These are phyloP conservation scores for Papiliotrema fonsecae DNA, from an alignment of 1,284 basidiomycete genomes.

Conservation along the genomic window DNA sequence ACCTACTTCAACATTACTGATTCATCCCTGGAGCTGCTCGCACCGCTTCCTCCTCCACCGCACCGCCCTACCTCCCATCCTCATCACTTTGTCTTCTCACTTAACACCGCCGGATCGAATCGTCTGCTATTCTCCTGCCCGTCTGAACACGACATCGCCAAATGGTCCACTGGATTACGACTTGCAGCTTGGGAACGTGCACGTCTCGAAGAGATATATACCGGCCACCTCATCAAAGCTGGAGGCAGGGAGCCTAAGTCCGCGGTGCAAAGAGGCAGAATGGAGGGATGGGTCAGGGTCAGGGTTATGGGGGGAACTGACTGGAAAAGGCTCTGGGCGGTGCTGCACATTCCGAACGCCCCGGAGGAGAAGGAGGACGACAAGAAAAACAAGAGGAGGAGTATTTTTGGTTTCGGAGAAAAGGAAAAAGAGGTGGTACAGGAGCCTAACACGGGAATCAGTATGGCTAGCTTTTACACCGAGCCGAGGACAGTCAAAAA, in stretches of 20 bases:
- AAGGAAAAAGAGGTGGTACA: constrained; percentile 51
- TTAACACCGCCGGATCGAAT: constrained; percentile 93
- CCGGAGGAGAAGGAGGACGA: constrained; percentile 29
- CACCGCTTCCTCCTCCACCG: constrained; percentile 52
- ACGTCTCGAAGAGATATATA: constrained; percentile 94
- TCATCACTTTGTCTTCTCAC: constrained; percentile 71
- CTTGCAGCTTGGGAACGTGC: constrained; percentile 93
- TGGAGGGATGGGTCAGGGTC: constrained; percentile 91
- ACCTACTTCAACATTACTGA: constrained; percentile 46
- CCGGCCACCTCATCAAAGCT: constrained; percentile 82
- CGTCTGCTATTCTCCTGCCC: constrained; percentile 84
- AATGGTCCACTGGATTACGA: constrained; percentile 89
- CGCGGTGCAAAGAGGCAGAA: constrained; percentile 61
- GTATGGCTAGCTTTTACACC: constrained; percentile 46
- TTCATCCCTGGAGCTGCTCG: constrained; percentile 53
- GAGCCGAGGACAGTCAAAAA: constrained; percentile 40
- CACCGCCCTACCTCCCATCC: constrained; percentile 50
- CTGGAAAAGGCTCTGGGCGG: constrained; percentile 87
- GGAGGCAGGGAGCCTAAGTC: constrained; percentile 60
- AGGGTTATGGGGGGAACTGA: constrained; percentile 91
- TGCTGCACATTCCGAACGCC: constrained; percentile 53
- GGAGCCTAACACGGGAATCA: constrained; percentile 42
- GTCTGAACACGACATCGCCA: constrained; percentile 61
- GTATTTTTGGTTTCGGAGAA: constrained; percentile 42
- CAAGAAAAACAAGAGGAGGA: constrained; percentile 35